A percentile compares a stretch with the other conserved stretches of the same genome.
These are phyloP conservation scores for Nissolia schottii DNA, from an alignment of 306 rosid species.

Conservation along the genomic window DNA sequence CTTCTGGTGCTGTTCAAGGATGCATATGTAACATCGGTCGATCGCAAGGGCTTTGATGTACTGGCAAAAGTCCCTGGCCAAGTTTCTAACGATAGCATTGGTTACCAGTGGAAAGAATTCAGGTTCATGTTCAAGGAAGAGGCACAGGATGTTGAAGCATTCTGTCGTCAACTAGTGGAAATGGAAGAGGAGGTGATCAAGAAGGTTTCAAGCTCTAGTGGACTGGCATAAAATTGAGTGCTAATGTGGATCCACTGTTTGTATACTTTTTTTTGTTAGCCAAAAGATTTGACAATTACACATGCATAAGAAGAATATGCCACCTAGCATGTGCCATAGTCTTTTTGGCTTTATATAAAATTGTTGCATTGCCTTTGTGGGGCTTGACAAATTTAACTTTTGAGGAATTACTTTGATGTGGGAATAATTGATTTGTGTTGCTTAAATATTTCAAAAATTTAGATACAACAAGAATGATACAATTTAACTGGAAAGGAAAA, in stretches of 20 bases:
- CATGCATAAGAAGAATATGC: neutral
- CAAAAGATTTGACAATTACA: neutral
- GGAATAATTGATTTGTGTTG: too few species aligned
- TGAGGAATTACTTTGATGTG: too few species aligned
- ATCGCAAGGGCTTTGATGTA: constrained; percentile 76
- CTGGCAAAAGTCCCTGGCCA: constrained; percentile 55
- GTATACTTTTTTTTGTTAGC: neutral
- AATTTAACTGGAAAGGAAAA: too few species aligned
- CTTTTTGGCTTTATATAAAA: too few species aligned
- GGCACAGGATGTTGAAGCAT: constrained; percentile 52
- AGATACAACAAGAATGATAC: too few species aligned
- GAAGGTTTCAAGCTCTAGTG: constrained; percentile 62
- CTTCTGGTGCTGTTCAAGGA: constrained; percentile 46
- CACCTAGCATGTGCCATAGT: neutral
- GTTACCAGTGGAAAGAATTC: constrained; percentile 69
- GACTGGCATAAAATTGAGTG: constrained; percentile 32
- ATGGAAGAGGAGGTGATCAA: constrained; percentile 80
- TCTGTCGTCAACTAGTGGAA: constrained; percentile 67
- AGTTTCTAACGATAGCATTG: constrained; percentile 40
- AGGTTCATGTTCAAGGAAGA: constrained; percentile 62
- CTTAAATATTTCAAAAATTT: too few species aligned
- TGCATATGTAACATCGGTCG: constrained; percentile 59
- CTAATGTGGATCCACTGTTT: neutral
- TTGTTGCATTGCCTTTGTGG: too few species aligned
- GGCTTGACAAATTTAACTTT: too few species aligned